Evolutionary conservation across 192 early-diverging fungal species (phyloP).

Genomic region (Coemansia furcata): DNA sequence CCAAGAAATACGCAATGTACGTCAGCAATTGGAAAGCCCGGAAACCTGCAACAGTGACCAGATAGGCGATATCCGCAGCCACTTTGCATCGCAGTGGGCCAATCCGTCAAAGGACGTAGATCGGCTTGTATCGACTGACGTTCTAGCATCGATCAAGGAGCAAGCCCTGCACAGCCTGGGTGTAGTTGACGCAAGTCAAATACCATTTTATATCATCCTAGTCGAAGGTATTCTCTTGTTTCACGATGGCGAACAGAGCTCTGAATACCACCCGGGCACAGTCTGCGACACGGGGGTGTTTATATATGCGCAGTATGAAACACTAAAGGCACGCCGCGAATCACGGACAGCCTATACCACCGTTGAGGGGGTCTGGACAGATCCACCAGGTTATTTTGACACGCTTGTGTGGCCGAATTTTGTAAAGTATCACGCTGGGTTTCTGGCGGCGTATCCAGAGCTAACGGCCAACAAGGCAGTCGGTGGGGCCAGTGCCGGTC

Average conservation of each 20-base stretch:
- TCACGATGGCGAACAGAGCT: constrained; percentile 46
- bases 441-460: constrained; percentile 22
- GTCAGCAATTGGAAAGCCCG: constrained; percentile 1
- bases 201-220: constrained; percentile 32
- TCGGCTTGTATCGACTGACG: constrained; percentile 4
- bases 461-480: neutral
- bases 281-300: constrained; percentile 32
- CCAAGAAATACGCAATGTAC: constrained; percentile 5
- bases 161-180: constrained; percentile 5
- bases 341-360: constrained; percentile 69
- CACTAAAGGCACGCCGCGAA: constrained; percentile 64
- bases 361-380: constrained; percentile 73
- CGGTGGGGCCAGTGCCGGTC: neutral
- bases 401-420: constrained; percentile 76
- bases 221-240: constrained; percentile 83
- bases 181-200: constrained; percentile 3
- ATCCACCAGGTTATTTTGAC: constrained; percentile 79
- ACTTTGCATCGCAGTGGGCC: constrained; percentile 50
- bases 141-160: constrained; percentile 9
- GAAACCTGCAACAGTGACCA: neutral
- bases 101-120: constrained; percentile 45
- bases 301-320: constrained; percentile 59
- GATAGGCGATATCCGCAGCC: neutral
- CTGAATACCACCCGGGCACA: constrained; percentile 45
- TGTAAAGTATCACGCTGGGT: constrained; percentile 29